Conservation (phyloP, 2,329 filamentous ascomycete species). For the Ascochyta fabae region DNA sequence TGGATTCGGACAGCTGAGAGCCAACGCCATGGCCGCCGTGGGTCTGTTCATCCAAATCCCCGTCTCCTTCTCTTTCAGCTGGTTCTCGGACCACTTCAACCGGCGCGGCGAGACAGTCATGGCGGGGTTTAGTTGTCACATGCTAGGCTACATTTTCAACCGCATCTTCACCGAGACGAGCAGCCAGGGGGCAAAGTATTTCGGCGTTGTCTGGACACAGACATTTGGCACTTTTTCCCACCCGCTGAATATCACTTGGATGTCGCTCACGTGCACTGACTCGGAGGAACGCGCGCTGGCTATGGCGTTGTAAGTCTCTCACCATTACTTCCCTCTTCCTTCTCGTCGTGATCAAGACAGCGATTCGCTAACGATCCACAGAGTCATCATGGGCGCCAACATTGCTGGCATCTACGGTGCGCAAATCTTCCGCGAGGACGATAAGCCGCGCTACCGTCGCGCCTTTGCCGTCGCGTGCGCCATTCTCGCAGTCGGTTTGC, state of each 20-base stretch:
- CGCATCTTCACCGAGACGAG: conserved; percentile 55
- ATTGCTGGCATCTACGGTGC: conserved; percentile 67
- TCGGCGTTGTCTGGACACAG: conserved; percentile 64
- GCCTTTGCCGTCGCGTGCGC: conserved; percentile 58
- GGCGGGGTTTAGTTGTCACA: conserved; percentile 52
- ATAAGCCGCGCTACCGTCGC: conserved; percentile 59
- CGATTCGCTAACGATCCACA: conserved; percentile 21
- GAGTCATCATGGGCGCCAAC: conserved; percentile 68
- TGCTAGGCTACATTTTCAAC: conserved; percentile 63
- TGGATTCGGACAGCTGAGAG: conserved; percentile 57
- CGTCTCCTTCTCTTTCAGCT: conserved; percentile 60
- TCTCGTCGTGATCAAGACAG: too few relatives aligned
- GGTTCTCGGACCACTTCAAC: conserved; percentile 60
- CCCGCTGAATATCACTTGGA: conserved; percentile 66
- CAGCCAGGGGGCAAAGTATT: conserved; percentile 55
- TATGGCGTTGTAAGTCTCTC: conserved; percentile 59
- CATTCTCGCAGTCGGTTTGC: conserved; percentile 54
- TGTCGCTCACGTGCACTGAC: conserved; percentile 62
- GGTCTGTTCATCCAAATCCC: conserved; percentile 62
- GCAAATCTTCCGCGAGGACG: conserved; percentile 64
- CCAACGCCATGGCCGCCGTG: conserved; percentile 63
- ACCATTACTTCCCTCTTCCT: too few relatives aligned
- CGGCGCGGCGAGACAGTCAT: conserved; percentile 62
- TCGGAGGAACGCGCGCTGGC: conserved; percentile 65
- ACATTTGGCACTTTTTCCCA: conserved; percentile 62